Evolutionary conservation across 192 early-diverging fungal genomes (phyloP).

Genomic region (Helicostylum pulchrum): DNA sequence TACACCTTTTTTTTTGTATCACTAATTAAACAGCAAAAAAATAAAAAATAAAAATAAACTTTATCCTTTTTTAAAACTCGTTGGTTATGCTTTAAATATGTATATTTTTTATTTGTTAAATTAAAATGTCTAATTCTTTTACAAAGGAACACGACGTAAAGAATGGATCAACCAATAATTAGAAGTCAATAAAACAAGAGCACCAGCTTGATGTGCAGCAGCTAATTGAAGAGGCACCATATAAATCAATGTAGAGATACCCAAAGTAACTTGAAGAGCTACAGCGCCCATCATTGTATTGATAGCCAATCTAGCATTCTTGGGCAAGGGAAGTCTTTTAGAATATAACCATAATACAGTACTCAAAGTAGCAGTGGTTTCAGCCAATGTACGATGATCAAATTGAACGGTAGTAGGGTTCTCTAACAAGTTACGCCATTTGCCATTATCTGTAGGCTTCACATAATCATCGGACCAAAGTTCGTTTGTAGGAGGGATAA

Average conservation of each 20-base stretch:
- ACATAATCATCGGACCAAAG: constrained; percentile 52
- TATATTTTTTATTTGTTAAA: neutral
- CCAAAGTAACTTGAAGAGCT: constrained; percentile 76
- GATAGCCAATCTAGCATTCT: constrained; percentile 60
- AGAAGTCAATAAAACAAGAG: constrained; percentile 78
- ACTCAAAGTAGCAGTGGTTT: constrained; percentile 72
- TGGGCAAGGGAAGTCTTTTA: constrained; percentile 69
- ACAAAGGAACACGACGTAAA: constrained; percentile 51
- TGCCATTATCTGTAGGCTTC: constrained; percentile 45
- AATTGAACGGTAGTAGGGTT: constrained; percentile 95
- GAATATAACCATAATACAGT: constrained; percentile 74
- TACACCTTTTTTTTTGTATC: too few relatives aligned
- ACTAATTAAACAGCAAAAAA: too few relatives aligned
- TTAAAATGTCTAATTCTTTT: constrained; percentile 3
- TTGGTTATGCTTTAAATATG: too few relatives aligned
- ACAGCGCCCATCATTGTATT: constrained; percentile 76
- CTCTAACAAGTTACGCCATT: constrained; percentile 87
- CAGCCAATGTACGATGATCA: constrained; percentile 88
- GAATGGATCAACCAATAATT: constrained; percentile 77
- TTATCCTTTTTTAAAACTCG: too few relatives aligned
- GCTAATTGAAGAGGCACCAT: constrained; percentile 92
- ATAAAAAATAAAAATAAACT: too few relatives aligned
- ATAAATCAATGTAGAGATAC: constrained; percentile 90
- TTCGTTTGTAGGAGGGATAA: constrained; percentile 74
- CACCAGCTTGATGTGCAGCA: constrained; percentile 92